A percentile compares a stretch with the other conserved stretches of the same genome.
Evolutionary conservation across 2,329 filamentous ascomycete genomes (phyloP).

Genomic region (Alternaria sp.): DNA sequence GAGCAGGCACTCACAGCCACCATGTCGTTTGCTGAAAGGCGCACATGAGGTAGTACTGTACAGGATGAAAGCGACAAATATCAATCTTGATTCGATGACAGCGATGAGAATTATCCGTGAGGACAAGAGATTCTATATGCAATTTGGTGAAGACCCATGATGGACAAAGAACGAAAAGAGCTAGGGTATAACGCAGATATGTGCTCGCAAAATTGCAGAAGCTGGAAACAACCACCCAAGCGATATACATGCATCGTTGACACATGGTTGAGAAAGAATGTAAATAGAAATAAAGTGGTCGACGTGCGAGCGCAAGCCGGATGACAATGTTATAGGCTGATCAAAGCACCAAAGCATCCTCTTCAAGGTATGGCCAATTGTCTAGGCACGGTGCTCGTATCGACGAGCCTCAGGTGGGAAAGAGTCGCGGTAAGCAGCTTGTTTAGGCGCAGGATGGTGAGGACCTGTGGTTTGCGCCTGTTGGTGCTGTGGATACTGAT

Average conservation of each 20-base stretch:
- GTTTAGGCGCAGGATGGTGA: conserved; percentile 12
- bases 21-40: neutral
- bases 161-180: neutral
- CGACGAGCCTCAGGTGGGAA: conserved; percentile 21
- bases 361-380: conserved; percentile 12
- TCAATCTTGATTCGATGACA: neutral
- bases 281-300: neutral
- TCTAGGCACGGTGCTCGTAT: conserved; percentile 37
- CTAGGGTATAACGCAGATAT: conserved; percentile 22
- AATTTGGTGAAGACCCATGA: neutral
- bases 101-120: conserved; percentile 17
- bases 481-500: conserved; percentile 18
- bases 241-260: neutral
- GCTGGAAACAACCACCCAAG: conserved; percentile 7
- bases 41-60: conserved; percentile 12
- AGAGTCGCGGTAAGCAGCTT: conserved; percentile 21
- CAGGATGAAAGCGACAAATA: neutral
- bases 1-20: neutral
- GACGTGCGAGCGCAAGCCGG: neutral
- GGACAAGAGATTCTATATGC: conserved; percentile 22
- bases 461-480: conserved; percentile 12
- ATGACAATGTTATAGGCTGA: neutral
- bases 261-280: neutral
- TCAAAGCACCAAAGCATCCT: conserved; percentile 11
- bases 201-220: conserved; percentile 10